Evolutionary conservation across 2,329 filamentous ascomycete genomes (phyloP).

Genomic region (Xylariaceae sp.): DNA sequence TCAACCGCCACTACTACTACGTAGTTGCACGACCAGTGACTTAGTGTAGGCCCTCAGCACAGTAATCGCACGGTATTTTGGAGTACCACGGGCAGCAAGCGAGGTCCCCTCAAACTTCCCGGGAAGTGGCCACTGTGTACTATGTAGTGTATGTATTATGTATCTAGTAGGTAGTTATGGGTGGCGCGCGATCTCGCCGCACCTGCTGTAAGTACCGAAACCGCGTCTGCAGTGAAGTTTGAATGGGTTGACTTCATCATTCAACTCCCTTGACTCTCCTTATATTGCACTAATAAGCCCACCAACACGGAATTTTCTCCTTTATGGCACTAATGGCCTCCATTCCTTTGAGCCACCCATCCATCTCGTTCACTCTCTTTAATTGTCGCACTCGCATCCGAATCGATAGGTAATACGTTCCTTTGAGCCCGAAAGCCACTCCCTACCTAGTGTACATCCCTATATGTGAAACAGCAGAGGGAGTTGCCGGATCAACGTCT

Average conservation of each 20-base stretch:
- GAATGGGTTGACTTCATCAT: not conserved
- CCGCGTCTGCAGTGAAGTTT: not conserved
- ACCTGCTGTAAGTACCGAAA: not conserved
- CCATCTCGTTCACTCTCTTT: not conserved
- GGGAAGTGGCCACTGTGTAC: not conserved
- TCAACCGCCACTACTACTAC: no score
- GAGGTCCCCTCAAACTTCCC: not conserved
- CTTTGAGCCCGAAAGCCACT: slow-evolving; percentile 4
- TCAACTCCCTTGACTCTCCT: slow-evolving; percentile 1
- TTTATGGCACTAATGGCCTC: slow-evolving; percentile 3
- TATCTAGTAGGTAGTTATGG: no score
- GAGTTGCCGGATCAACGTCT: slow-evolving; percentile 16
- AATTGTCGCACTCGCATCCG: not conserved
- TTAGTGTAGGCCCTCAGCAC: no score
- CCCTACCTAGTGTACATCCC: not conserved
- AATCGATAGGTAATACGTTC: slow-evolving; percentile 2
- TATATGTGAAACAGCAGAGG: slow-evolving; percentile 24
- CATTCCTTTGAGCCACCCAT: slow-evolving; percentile 2
- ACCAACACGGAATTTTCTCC: slow-evolving; percentile 3
- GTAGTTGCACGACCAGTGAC: no score
- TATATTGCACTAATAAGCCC: not conserved
- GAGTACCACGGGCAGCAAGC: slow-evolving; percentile 4
- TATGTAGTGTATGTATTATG: not conserved
- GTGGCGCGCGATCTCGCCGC: no score
- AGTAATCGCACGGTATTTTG: not conserved